phyloP scores from a whole-genome alignment of 2,329 filamentous ascomycete species.

The Achaetomium macrosporum region DNA sequence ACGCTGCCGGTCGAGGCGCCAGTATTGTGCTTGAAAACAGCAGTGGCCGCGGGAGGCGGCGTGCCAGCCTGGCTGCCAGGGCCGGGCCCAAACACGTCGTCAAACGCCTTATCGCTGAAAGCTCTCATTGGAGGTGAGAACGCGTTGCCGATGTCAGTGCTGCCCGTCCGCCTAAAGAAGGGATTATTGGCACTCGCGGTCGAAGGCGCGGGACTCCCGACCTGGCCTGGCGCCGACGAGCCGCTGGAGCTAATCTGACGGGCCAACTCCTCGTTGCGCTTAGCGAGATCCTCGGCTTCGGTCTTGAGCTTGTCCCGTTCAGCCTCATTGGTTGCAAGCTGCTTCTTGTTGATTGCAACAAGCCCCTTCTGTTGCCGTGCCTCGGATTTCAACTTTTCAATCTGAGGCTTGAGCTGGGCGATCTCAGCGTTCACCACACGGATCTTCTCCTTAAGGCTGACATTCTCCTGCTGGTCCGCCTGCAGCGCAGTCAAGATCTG shows the following conservation, averaged over 20 bases:
- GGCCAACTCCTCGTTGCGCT: slow-evolving; percentile 53
- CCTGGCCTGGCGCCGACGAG: slow-evolving; percentile 44
- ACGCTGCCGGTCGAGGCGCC: slow-evolving; percentile 50
- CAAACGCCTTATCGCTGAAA: slow-evolving; percentile 65
- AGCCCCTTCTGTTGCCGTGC: slow-evolving; percentile 93
- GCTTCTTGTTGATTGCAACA: slow-evolving; percentile 98
- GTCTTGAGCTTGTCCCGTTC: slow-evolving; percentile 82
- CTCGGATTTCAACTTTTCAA: slow-evolving; percentile 89
- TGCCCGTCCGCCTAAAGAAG: slow-evolving; percentile 73
- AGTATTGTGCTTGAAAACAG: slow-evolving; percentile 60
- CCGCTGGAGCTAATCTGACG: slow-evolving; percentile 45
- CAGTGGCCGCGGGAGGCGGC: slow-evolving; percentile 46
- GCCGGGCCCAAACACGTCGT: slow-evolving; percentile 83
- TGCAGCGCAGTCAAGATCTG: slow-evolving; percentile 69
- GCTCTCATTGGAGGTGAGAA: slow-evolving; percentile 45
- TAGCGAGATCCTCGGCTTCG: slow-evolving; percentile 66
- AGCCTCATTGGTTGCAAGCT: slow-evolving; percentile 79
- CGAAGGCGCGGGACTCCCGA: slow-evolving; percentile 65
- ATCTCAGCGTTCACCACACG: slow-evolving; percentile 76
- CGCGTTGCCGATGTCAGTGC: slow-evolving; percentile 53
- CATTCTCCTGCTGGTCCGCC: slow-evolving; percentile 84
- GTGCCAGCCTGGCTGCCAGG: slow-evolving; percentile 45
- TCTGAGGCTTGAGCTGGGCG: slow-evolving; percentile 74
- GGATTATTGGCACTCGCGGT: slow-evolving; percentile 80
- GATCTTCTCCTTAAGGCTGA: slow-evolving; percentile 79